Base-by-base conservation (phyloP, 768 basidiomycete species). In the Leccinum obscurum region DNA sequence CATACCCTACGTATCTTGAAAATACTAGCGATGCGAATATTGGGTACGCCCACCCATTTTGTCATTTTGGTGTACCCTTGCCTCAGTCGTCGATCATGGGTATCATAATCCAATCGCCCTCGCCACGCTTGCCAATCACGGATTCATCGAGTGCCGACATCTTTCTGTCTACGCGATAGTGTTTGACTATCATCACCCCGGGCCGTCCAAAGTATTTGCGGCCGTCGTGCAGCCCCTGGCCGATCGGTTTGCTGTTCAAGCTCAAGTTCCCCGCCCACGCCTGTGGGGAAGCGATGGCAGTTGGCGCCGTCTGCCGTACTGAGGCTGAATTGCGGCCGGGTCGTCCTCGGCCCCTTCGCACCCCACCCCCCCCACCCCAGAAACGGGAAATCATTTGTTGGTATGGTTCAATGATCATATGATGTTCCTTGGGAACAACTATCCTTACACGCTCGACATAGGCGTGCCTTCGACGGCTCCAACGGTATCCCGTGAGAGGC, bases 341-440 rank as follows among this genome's bases (percentile, higher is more conserved):
- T 22, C 24, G 49, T 22, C 20, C 44, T 46, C 44, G 44, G 44
- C 6, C 44, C 17, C n/a, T 46, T 46, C 44, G 20, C 44, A 46
- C 44, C 20, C 44, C 44, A 46, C 44, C 44, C 39, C 39, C n/a
- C 10, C 37, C 49, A 17, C n/a, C 35, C 50, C 4, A 41, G 22
- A 51, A 53, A 54, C 48, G 22, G 39, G 46, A 54, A 51, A 64
- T 57, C 22, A 64, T 9, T 52, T 54, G 55, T 54, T 32, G 51
- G 64, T 15, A 37, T 24, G 24, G 0, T 4, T 26, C 14, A 39
- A 20, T 30, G 32, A 37, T 22, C 3, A 28, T 44, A 26, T n/a
- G 52, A 34, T 34, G 60, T 67, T 56, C 57, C 62, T 60, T 46
- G 44, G 44, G 20, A 39, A 37, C 44, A 49, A 44, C 52, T 49